phyloP scores from a whole-genome alignment of 495 filamentous ascomycete genomes.

The Aeminium ludgeri region DNA sequence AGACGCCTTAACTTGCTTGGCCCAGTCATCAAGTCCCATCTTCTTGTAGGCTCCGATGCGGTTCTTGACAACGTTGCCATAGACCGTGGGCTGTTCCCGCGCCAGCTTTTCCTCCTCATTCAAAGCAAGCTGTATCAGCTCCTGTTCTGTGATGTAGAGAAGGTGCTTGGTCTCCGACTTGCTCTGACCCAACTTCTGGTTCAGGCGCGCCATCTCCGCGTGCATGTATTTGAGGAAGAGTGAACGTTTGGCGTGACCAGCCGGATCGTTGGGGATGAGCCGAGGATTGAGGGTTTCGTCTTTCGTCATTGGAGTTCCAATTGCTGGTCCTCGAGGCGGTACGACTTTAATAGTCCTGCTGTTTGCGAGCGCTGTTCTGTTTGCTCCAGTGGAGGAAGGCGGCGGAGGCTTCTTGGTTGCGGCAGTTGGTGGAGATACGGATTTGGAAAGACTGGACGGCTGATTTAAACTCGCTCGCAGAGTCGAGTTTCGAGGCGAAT shows the following conservation, averaged over 20 bases:
- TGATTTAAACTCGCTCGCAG: background rate
- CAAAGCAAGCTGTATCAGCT: constrained; percentile 59
- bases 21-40: constrained; percentile 54
- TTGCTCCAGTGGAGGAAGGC: constrained; percentile 9
- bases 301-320: constrained; percentile 8
- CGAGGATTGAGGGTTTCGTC: constrained; percentile 43
- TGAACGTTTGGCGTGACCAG: constrained; percentile 47
- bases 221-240: constrained; percentile 58
- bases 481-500: no score
- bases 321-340: constrained; percentile 14
- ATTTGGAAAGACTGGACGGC: constrained; percentile 11
- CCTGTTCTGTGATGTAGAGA: constrained; percentile 45
- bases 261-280: constrained; percentile 55
- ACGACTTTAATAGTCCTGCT: background rate
- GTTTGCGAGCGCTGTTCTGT: constrained; percentile 2
- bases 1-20: constrained; percentile 18
- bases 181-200: constrained; percentile 34
- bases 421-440: constrained; percentile 28
- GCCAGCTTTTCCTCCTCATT: constrained; percentile 75
- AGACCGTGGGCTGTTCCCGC: constrained; percentile 46
- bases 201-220: constrained; percentile 52
- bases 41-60: constrained; percentile 56
- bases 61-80: constrained; percentile 65
- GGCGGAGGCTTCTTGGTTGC: background rate
- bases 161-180: constrained; percentile 37